Percentiles rank a stretch among this genome's conserved stretches.
phyloP scores from a whole-genome alignment of 495 filamentous ascomycete species.

The Annulohypoxylon moriforme region DNA sequence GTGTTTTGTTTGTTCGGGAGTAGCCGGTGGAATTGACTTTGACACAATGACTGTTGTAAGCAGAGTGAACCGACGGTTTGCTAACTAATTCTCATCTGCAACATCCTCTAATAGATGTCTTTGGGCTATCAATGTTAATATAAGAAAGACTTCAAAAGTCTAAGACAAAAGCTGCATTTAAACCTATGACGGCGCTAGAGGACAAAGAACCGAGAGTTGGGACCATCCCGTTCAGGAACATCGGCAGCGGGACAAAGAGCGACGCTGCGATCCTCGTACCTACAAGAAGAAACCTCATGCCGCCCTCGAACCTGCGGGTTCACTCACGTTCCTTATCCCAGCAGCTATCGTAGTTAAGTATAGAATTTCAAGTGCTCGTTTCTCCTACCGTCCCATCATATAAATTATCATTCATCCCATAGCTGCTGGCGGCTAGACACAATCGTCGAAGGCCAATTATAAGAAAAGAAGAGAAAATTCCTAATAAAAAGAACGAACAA shows the following conservation, averaged over 20 bases:
- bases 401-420: conserved; percentile 36
- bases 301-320: conserved; percentile 36
- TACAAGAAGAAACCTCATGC: conserved; percentile 48
- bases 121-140: conserved; percentile 20
- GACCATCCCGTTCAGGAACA: conserved; percentile 36
- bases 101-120: too few species aligned
- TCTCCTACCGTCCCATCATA: conserved; percentile 32
- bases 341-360: conserved; percentile 41
- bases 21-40: conserved; percentile 1
- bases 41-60: conserved; percentile 18
- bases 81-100: neutral
- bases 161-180: conserved; percentile 38
- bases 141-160: conserved; percentile 45
- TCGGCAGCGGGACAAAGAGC: conserved; percentile 43
- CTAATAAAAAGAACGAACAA: conserved; percentile 5
- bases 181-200: conserved; percentile 32
- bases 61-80: conserved; percentile 26
- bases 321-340: conserved; percentile 33
- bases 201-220: conserved; percentile 40
- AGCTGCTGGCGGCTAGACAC: conserved; percentile 50
- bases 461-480: neutral
- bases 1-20: conserved; percentile 30
- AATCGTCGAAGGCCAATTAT: conserved; percentile 40
- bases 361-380: conserved; percentile 44
- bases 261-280: conserved; percentile 22